Evolutionary conservation across 768 basidiomycete species (phyloP), one percentile per base, ranked within the genome.

Genomic region (Phaeotremella skinneri): DNA sequence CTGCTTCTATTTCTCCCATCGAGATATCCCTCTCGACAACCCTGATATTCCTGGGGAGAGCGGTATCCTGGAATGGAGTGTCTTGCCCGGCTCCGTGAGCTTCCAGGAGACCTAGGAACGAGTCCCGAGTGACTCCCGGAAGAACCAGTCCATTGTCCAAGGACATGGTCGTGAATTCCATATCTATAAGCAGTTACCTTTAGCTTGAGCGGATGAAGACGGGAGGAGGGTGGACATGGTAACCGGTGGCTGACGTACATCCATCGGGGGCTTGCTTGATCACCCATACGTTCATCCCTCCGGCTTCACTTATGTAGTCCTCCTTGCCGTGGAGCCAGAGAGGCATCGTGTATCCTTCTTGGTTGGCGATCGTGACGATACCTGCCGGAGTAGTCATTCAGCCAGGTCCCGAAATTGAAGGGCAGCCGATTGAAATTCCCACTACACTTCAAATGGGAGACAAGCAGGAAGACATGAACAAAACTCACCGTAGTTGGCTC

Each of bases 401-500:
- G n/a, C n/a, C n/a, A n/a, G n/a, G n/a, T n/a, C n/a, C n/a, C n/a
- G n/a, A n/a, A n/a, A n/a, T n/a, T n/a, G n/a, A n/a, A n/a, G n/a
- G n/a, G n/a, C n/a, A n/a, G n/a, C n/a, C n/a, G n/a, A 39, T 9
- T 9, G 37, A 39, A 39, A 39, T 39, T n/a, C 37, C 9, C 37
- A n/a, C 9, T 9, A 39, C n/a, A 39, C 37, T 9, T 9, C n/a
- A 39, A 39, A 39, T 9, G n/a, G n/a, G 37, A 39, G 37, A 39
- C n/a, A 9, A 9, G n/a, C 9, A 9, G 37, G 9, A 39, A 39
- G n/a, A 39, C 37, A 39, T n/a, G 9, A 9, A 9, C 9, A 39
- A 9, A n/a, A 39, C 37, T n/a, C n/a, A 39, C 49, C 49, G 29
- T 51, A 51, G 27, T 51, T 51, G 27, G 21, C 29, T 11, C 21